Percentiles rank a stretch among this genome's conserved stretches.
Evolutionary conservation across 176 grass and related monocot genomes (phyloP).

Genomic region (Alopecurus myosuroides): DNA sequence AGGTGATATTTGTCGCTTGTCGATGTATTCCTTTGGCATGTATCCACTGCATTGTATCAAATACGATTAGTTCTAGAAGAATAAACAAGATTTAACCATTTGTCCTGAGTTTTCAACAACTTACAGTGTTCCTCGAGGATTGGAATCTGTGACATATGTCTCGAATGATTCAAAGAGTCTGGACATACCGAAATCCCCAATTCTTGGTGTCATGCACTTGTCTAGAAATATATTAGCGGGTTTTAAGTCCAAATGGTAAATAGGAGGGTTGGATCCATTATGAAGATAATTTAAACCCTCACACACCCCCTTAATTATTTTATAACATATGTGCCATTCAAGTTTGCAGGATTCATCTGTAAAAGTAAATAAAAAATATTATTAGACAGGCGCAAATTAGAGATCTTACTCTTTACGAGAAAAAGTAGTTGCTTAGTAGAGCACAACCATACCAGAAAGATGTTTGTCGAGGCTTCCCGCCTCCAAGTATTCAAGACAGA

Average conservation of each 20-base stretch:
- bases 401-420: no score
- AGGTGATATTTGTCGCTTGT: not conserved
- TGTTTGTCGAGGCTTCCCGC: not conserved
- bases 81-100: not conserved
- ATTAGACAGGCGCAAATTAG: not conserved
- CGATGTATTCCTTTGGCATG: not conserved
- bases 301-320: not conserved
- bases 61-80: not conserved
- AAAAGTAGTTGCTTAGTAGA: not conserved
- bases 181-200: not conserved
- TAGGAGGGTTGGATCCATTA: not conserved
- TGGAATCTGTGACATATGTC: not conserved
- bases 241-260: not conserved
- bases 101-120: not conserved
- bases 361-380: not conserved
- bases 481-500: not conserved
- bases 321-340: not conserved
- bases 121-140: not conserved
- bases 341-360: not conserved
- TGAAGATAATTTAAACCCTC: not conserved
- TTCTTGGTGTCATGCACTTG: not conserved
- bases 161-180: not conserved
- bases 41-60: not conserved
- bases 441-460: not conserved
- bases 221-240: not conserved